A percentile compares a stretch with the other conserved stretches of the same genome.
Evolutionary conservation across 2,329 filamentous ascomycete genomes (phyloP).

Genomic region (Trichophyton benhamiae): DNA sequence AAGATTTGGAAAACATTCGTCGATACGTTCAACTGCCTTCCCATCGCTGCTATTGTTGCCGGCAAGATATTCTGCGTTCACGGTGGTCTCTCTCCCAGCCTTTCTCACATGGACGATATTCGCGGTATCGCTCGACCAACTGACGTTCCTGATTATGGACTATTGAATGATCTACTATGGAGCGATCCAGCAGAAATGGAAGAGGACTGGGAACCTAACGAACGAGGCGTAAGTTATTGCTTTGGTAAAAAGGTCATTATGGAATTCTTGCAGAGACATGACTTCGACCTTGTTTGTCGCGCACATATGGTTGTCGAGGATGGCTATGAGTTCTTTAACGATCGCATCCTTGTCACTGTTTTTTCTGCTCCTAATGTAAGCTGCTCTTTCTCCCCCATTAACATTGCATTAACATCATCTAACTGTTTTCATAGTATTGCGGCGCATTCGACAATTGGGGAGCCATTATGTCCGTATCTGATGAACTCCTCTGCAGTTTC

Average conservation of each 20-base stretch:
- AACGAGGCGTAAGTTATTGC: slow-evolving; percentile 93
- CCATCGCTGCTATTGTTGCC: slow-evolving; percentile 91
- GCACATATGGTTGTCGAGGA: slow-evolving; percentile 99
- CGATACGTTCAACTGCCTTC: slow-evolving; percentile 89
- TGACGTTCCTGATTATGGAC: slow-evolving; percentile 90
- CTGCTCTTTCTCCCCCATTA: slow-evolving; percentile 16
- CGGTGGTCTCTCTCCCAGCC: slow-evolving; percentile 78
- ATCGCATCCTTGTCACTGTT: slow-evolving; percentile 86
- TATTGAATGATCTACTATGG: slow-evolving; percentile 92
- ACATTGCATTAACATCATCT: neutral
- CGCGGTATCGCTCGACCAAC: slow-evolving; percentile 89
- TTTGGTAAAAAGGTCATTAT: slow-evolving; percentile 98
- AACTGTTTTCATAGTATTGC: slow-evolving; percentile 55
- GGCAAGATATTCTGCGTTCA: slow-evolving; percentile 98
- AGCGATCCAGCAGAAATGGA: slow-evolving; percentile 98
- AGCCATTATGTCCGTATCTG: slow-evolving; percentile 94
- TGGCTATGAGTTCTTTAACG: slow-evolving; percentile 97
- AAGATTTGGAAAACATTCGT: slow-evolving; percentile 98
- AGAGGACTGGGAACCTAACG: slow-evolving; percentile 93
- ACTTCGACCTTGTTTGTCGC: slow-evolving; percentile 93
- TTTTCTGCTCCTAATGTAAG: slow-evolving; percentile 95
- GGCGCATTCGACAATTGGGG: slow-evolving; percentile 99
- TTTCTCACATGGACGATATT: slow-evolving; percentile 97
- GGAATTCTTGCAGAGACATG: slow-evolving; percentile 84
- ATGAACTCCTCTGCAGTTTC: slow-evolving; percentile 88